phyloP scores from a whole-genome alignment of 495 filamentous ascomycete species.

The Gamarada debralockiae region DNA sequence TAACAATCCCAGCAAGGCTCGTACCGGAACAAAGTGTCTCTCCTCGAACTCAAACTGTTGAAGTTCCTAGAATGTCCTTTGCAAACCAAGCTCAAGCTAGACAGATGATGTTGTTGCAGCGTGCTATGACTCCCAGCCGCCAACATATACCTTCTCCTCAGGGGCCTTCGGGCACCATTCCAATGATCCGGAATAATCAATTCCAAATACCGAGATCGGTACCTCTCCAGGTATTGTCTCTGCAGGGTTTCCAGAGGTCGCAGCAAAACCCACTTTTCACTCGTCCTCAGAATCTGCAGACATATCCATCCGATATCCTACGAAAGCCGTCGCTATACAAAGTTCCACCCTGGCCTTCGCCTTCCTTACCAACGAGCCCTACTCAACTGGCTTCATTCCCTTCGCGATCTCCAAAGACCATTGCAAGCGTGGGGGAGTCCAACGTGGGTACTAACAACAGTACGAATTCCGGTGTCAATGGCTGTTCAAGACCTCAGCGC shows the following conservation, averaged over 20 bases:
- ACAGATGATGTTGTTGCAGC: not conserved
- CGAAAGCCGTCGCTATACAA: conserved; percentile 23
- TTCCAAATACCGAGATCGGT: no score
- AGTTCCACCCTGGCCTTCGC: conserved; percentile 17
- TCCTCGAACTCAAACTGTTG: not conserved
- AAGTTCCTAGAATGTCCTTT: not conserved
- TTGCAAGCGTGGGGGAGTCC: not conserved
- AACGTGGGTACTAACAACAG: not conserved
- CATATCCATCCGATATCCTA: conserved; percentile 9
- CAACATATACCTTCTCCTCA: no score
- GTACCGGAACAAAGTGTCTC: not conserved
- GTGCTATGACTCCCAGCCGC: no score
- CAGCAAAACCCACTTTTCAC: no score
- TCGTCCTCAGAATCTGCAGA: no score
- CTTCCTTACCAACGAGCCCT: not conserved
- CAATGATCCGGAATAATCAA: no score
- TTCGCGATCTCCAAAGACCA: not conserved
- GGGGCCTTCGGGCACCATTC: no score
- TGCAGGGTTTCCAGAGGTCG: no score
- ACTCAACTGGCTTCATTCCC: not conserved
- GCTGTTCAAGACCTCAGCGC: no score
- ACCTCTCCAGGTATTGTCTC: no score
- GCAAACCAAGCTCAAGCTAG: not conserved
- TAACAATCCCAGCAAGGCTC: not conserved
- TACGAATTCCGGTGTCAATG: not conserved